Percentiles rank a stretch among this genome's conserved stretches.
Conservation (phyloP, 139 green algal species). For the Mesotaenium endlicherianum region DNA sequence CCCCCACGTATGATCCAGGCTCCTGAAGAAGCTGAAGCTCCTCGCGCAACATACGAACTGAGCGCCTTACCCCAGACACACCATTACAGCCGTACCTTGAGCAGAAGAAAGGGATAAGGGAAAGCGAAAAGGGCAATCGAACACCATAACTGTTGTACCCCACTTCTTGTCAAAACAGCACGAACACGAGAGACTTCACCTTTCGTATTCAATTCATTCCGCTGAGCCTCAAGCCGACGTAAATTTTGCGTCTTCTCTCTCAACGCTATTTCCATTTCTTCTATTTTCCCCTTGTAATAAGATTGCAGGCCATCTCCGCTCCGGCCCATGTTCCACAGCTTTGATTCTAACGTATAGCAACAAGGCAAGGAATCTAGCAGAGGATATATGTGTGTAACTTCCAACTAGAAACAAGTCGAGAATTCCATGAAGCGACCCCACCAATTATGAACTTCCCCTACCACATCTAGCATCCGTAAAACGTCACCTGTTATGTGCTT, state of each 20-base stretch:
- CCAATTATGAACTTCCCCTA: too few species aligned
- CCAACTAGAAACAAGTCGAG: too few species aligned
- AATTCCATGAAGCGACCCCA: too few species aligned
- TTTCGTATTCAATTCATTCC: slow-evolving; percentile 97
- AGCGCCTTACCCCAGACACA: slow-evolving; percentile 27
- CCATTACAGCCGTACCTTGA: neutral
- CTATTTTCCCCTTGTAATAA: slow-evolving; percentile 90
- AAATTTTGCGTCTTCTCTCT: slow-evolving; percentile 93
- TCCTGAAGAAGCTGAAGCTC: slow-evolving; percentile 98
- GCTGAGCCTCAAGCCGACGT: slow-evolving; percentile 91
- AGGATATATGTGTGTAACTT: too few species aligned
- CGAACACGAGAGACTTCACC: slow-evolving; percentile 58
- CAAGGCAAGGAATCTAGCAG: too few species aligned
- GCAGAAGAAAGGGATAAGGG: neutral
- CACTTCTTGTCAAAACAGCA: neutral
- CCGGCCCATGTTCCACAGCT: slow-evolving; percentile 7
- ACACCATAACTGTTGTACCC: neutral
- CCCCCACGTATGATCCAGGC: slow-evolving; percentile 96
- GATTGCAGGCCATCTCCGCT: slow-evolving; percentile 36
- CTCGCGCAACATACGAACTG: slow-evolving; percentile 92
- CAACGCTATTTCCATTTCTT: slow-evolving; percentile 87
- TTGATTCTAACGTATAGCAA: too few species aligned
- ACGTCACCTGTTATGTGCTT: too few species aligned
- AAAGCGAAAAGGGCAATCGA: neutral
- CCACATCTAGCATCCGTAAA: too few species aligned